Evolutionary conservation across 768 basidiomycete species (phyloP), one percentile per base, ranked within the genome.

Genomic region (Neoboletus subvelutipes): DNA sequence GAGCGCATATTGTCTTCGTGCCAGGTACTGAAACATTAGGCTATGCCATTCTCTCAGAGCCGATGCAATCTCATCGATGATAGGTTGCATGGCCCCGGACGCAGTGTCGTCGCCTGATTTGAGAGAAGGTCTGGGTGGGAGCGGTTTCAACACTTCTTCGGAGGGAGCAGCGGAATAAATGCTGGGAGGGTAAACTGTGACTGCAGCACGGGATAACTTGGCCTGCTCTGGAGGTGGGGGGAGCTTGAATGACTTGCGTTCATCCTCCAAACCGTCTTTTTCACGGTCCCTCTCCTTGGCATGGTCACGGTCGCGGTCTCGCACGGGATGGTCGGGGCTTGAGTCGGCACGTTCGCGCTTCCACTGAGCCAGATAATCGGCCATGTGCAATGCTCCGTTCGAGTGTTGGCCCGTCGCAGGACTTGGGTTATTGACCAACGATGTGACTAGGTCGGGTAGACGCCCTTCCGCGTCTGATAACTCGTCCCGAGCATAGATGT

Each of bases 21-120:
- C 87, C 41, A 98, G 87, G 71, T 97, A 94, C 59, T 88, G 88
- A 67, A 93, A 94, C 82, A 98, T 88, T 50, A 94, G 77, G 36
- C 84, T 83, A 66, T 96, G 90, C 94, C 95, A 98, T 82, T 98
- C 96, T 39, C 96, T 86, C 43, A 98, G 76, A 0, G 96, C 95
- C 9, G 93, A 96, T 0, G 96, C 92, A 62, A 98, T 96, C 77
- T 98, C 96, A 73, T 98, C 96, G 50, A 98, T 85, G 67, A 98
- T 88, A 11, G 96, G 96, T 67, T 97, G 94, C 3, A 72, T 76
- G 22, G 80, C 78, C 11, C 96, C 96, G 0, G 88, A 87, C 4
- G 83, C 80, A 2, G 96, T 98, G 64, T 98, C 95, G 68, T 97
- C 96, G 37, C 92, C 93, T 11, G 93, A 92, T 60, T 94, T 95